These are phyloP conservation scores for Pseudohalonectria lignicola DNA, from an alignment of 2,329 filamentous ascomycete species.

Conservation along the genomic window DNA sequence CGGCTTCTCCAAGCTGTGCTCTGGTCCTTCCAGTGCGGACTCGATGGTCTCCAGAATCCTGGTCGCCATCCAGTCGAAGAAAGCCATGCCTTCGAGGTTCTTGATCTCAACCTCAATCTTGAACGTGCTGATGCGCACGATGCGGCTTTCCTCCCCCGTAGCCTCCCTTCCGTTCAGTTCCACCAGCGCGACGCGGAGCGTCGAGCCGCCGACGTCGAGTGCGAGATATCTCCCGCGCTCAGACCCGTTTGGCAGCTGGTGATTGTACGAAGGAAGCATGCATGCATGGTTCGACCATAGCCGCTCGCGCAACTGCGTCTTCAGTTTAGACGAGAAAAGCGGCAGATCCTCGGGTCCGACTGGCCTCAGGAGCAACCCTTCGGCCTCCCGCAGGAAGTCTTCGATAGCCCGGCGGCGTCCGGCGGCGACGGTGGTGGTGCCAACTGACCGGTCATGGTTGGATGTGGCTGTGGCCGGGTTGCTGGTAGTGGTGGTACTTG, in stretches of 20 bases:
- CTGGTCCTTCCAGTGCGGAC: constrained; percentile 23
- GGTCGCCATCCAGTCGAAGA: constrained; percentile 60
- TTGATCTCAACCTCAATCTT: constrained; percentile 46
- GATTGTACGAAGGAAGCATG: constrained; percentile 58
- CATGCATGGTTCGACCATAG: constrained; percentile 40
- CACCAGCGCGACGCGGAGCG: constrained; percentile 52
- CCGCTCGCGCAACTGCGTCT: constrained; percentile 41
- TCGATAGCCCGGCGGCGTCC: constrained; percentile 19
- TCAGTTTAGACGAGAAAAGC: constrained; percentile 36
- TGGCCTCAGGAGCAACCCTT: constrained; percentile 37
- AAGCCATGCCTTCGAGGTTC: constrained; percentile 42
- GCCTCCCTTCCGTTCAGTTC: constrained; percentile 38
- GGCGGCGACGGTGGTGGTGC: not conserved
- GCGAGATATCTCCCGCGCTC: constrained; percentile 51
- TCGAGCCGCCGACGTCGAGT: constrained; percentile 60
- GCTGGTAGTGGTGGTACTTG: not conserved
- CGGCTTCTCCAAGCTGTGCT: constrained; percentile 23
- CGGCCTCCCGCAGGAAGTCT: constrained; percentile 48
- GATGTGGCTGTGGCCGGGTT: not conserved
- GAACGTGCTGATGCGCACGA: constrained; percentile 43
- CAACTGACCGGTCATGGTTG: not conserved
- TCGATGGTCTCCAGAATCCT: constrained; percentile 46
- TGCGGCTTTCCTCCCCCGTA: constrained; percentile 25
- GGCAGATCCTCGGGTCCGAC: constrained; percentile 32
- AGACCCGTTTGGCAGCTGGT: constrained; percentile 48